phyloP scores from a whole-genome alignment of 2,329 filamentous ascomycete species.

The Ophiostoma perfectum region DNA sequence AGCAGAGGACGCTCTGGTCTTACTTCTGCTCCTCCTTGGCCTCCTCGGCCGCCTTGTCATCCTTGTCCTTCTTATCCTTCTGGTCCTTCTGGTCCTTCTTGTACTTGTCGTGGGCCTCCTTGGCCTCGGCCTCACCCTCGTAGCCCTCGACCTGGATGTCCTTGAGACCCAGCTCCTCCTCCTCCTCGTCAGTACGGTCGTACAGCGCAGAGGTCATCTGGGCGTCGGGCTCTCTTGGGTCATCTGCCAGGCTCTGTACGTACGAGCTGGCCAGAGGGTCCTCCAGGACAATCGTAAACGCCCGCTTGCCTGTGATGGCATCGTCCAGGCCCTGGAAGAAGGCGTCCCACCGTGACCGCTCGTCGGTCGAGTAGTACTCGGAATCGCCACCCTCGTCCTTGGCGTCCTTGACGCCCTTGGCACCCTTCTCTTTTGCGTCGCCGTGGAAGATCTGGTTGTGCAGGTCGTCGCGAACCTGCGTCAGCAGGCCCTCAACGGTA shows the following conservation, averaged over 20 bases:
- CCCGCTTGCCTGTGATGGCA: slow-evolving; percentile 73
- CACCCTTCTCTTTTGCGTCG: slow-evolving; percentile 28
- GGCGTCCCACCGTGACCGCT: slow-evolving; percentile 66
- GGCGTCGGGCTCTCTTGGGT: slow-evolving; percentile 63
- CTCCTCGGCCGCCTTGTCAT: slow-evolving; percentile 9
- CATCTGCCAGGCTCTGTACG: slow-evolving; percentile 79
- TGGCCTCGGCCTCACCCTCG: slow-evolving; percentile 47
- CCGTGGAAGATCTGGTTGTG: slow-evolving; percentile 77
- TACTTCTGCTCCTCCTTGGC: slow-evolving; percentile 9
- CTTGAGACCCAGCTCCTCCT: slow-evolving; percentile 81
- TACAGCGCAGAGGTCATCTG: slow-evolving; percentile 80
- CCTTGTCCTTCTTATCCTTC: slow-evolving; percentile 6
- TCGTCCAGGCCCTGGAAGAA: slow-evolving; percentile 75
- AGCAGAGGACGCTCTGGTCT: slow-evolving; percentile 1
- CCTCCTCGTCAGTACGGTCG: slow-evolving; percentile 80
- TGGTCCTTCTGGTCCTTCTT: slow-evolving; percentile 10
- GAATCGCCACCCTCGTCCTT: slow-evolving; percentile 74
- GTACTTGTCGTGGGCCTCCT: slow-evolving; percentile 12
- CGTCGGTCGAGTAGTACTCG: slow-evolving; percentile 47
- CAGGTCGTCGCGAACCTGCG: slow-evolving; percentile 86
- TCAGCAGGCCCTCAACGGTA: slow-evolving; percentile 88
- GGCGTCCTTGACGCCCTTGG: slow-evolving; percentile 39
- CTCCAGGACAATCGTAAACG: slow-evolving; percentile 76
- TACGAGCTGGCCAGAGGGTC: slow-evolving; percentile 92
- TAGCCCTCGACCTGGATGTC: slow-evolving; percentile 95